Evolutionary conservation across 2,329 filamentous ascomycete species (phyloP).

Genomic region (Fusarium kyushuense): DNA sequence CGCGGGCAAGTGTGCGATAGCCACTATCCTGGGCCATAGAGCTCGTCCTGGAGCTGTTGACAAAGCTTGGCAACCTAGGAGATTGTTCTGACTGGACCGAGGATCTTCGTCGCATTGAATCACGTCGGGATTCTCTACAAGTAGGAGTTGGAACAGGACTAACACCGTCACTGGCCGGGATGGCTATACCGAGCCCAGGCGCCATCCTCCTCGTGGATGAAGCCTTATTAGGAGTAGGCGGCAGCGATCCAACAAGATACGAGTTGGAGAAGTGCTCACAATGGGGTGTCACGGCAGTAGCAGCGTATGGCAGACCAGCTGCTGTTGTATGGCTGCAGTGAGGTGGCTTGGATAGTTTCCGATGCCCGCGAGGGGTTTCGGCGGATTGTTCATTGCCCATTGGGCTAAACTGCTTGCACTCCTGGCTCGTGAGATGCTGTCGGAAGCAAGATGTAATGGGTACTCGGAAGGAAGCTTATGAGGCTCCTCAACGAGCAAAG

Average conservation of each 20-base stretch:
- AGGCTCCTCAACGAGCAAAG: constrained; percentile 42
- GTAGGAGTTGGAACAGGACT: constrained; percentile 28
- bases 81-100: constrained; percentile 42
- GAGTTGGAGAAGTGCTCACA: constrained; percentile 50
- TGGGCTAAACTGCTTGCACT: constrained; percentile 26
- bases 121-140: constrained; percentile 34
- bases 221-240: constrained; percentile 32
- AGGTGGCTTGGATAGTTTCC: constrained; percentile 66
- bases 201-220: constrained; percentile 28
- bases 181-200: constrained; percentile 39
- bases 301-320: constrained; percentile 57
- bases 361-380: constrained; percentile 57
- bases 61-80: constrained; percentile 28
- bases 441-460: constrained; percentile 24
- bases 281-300: constrained; percentile 46
- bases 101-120: constrained; percentile 32
- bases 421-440: constrained; percentile 30
- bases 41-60: constrained; percentile 27
- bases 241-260: constrained; percentile 49
- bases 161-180: constrained; percentile 27
- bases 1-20: constrained; percentile 31
- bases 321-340: constrained; percentile 56
- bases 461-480: constrained; percentile 32
- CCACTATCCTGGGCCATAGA: constrained; percentile 34
- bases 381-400: constrained; percentile 67